A percentile compares a stretch with the other conserved stretches of the same genome.
phyloP scores from a whole-genome alignment of 345 rosid genomes.

The Corchorus capsularis region DNA sequence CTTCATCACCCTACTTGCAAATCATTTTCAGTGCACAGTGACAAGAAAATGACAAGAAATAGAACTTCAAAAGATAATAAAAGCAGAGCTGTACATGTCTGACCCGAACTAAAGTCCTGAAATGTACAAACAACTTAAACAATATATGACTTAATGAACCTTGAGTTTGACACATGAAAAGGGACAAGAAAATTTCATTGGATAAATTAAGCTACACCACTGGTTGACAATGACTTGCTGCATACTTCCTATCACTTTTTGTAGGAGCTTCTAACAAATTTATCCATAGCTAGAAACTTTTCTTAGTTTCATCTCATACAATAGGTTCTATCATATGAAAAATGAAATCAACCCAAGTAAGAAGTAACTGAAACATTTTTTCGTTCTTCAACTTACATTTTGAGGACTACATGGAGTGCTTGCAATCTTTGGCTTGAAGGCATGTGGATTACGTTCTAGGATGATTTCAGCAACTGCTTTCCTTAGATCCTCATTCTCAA shows the following conservation, averaged over 20 bases:
- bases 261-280: not conserved
- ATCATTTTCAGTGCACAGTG: not conserved
- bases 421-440: conserved; percentile 39
- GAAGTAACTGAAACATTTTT: not conserved
- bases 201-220: not conserved
- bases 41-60: not conserved
- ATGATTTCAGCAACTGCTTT: conserved; percentile 34
- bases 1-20: conserved; percentile 25
- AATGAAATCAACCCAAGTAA: not conserved
- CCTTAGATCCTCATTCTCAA: conserved; percentile 38
- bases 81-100: conserved; percentile 5
- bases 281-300: not conserved
- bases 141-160: not conserved
- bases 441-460: conserved; percentile 48
- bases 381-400: conserved; percentile 8
- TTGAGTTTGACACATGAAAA: not conserved
- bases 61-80: not conserved
- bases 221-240: not conserved
- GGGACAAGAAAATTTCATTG: not conserved
- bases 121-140: not conserved
- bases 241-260: not conserved
- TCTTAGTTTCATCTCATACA: not conserved
- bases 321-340: not conserved
- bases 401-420: conserved; percentile 19
- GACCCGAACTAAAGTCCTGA: conserved; percentile 1